A percentile compares a stretch with the other conserved stretches of the same genome.
phyloP scores from a whole-genome alignment of 495 filamentous ascomycete species.

The Xylaria acuta region DNA sequence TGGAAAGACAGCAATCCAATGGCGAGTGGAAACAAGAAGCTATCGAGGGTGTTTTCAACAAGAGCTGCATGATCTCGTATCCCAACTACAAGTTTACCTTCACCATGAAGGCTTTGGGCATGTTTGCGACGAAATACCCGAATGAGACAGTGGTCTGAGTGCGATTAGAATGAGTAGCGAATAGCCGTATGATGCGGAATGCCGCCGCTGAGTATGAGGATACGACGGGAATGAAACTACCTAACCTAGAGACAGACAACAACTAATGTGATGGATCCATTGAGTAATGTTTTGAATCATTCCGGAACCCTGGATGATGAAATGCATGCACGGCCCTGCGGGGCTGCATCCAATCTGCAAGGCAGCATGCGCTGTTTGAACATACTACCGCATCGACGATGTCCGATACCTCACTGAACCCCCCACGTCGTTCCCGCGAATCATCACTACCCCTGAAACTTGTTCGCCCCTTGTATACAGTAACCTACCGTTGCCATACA shows the following conservation, averaged over 20 bases:
- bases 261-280: neutral
- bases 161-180: neutral
- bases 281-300: neutral
- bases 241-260: neutral
- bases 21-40: constrained; percentile 95
- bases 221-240: neutral
- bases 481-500: neutral
- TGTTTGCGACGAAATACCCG: constrained; percentile 81
- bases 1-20: constrained; percentile 82
- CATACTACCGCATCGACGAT: neutral
- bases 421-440: neutral
- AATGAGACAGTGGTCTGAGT: constrained; percentile 58
- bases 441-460: neutral
- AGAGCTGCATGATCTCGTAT: constrained; percentile 99
- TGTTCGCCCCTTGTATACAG: neutral
- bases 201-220: neutral
- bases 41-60: constrained; percentile 98
- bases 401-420: neutral
- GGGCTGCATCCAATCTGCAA: neutral
- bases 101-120: constrained; percentile 88
- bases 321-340: neutral
- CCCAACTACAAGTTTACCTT: constrained; percentile 99
- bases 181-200: neutral
- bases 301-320: neutral
- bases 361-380: neutral